A percentile compares a stretch with the other conserved stretches of the same genome.
phyloP scores from a whole-genome alignment of 352 stramenopile genomes.

The Plasmopara halstedii region DNA sequence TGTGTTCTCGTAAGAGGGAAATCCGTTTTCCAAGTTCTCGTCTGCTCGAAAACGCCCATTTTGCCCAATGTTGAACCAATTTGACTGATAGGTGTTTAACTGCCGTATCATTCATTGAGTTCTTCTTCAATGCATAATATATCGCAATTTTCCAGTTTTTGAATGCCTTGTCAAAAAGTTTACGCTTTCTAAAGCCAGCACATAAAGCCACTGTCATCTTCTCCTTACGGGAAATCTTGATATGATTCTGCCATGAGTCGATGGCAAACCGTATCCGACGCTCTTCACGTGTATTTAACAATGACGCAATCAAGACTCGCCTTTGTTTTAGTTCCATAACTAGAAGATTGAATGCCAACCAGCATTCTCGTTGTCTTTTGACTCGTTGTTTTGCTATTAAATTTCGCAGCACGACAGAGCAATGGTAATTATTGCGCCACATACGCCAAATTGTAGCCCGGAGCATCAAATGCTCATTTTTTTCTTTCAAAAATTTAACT shows the following conservation, averaged over 20 bases:
- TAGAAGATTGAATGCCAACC: slow-evolving; percentile 9
- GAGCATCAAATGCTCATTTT: slow-evolving; percentile 9
- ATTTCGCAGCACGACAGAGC: background rate
- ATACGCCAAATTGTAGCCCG: slow-evolving; percentile 4
- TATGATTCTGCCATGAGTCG: slow-evolving; percentile 2
- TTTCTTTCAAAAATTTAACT: slow-evolving; percentile 16
- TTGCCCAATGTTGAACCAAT: slow-evolving; percentile 19
- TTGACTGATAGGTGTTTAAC: slow-evolving; percentile 7
- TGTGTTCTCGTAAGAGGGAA: slow-evolving; percentile 2
- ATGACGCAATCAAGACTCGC: slow-evolving; percentile 2
- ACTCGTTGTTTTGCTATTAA: slow-evolving; percentile 4
- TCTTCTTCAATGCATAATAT: background rate
- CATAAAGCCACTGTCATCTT: slow-evolving; percentile 1
- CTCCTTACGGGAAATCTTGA: background rate
- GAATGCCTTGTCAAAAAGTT: slow-evolving; percentile 1
- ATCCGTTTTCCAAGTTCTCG: slow-evolving; percentile 10
- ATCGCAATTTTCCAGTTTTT: slow-evolving; percentile 9
- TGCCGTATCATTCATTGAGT: slow-evolving; percentile 1
- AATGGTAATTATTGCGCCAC: slow-evolving; percentile 9
- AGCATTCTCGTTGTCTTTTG: slow-evolving; percentile 2
- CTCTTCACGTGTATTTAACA: slow-evolving; percentile 4
- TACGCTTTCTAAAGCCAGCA: background rate
- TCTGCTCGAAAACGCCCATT: slow-evolving; percentile 20
- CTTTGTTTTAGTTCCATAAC: slow-evolving; percentile 7
- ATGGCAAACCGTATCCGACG: slow-evolving; percentile 3